phyloP scores from a whole-genome alignment of 257 asterid species.

The Solanum etuberosum region DNA sequence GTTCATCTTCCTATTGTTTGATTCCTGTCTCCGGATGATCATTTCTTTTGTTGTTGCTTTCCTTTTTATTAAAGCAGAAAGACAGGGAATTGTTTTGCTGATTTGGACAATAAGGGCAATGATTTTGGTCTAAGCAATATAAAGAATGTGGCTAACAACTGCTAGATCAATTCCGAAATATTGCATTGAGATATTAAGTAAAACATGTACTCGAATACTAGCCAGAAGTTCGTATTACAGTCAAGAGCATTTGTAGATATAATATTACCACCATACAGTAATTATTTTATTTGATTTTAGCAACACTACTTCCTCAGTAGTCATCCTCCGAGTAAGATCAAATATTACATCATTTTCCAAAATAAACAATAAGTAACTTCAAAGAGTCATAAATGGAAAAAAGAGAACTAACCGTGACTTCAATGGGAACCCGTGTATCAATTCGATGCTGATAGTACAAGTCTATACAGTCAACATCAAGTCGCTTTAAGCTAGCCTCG shows the following conservation, averaged over 20 bases:
- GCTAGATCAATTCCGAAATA: background rate
- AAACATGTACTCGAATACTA: background rate
- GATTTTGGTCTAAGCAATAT: background rate
- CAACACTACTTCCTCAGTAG: background rate
- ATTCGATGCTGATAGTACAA: constrained; percentile 28
- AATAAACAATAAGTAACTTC: background rate
- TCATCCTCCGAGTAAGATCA: background rate
- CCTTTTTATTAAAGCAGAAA: background rate
- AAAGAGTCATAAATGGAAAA: background rate
- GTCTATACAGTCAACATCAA: constrained; percentile 22
- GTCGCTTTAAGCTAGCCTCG: constrained; percentile 32
- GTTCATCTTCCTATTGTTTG: background rate
- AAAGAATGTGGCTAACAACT: background rate
- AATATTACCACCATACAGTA: background rate
- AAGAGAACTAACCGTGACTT: constrained; percentile 19
- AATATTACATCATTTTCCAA: background rate
- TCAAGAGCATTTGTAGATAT: background rate
- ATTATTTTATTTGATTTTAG: background rate
- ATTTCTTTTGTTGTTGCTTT: background rate
- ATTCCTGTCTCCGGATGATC: background rate
- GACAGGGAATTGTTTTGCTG: background rate
- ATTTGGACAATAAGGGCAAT: background rate
- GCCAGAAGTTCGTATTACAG: background rate
- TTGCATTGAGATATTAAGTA: background rate
- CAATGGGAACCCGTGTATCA: constrained; percentile 24